These are phyloP conservation scores for Fistulinella cinereoalba DNA, from an alignment of 1,284 basidiomycete genomes.

Conservation along the genomic window DNA sequence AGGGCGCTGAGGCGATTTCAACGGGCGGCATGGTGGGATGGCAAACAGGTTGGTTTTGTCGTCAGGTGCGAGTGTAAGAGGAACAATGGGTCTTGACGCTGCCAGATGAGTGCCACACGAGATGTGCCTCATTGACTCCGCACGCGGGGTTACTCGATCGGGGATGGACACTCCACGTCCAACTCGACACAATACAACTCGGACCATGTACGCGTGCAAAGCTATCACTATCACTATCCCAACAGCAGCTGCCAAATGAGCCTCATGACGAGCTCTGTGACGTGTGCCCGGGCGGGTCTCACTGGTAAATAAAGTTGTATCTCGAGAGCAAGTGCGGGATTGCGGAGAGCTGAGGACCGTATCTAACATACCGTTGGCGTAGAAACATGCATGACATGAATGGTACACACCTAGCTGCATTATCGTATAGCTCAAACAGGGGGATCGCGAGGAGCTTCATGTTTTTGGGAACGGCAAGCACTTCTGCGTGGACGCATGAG, in stretches of 20 bases:
- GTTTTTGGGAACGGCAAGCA: constrained; percentile 94
- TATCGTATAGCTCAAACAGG: constrained; percentile 96
- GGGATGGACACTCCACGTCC: neutral
- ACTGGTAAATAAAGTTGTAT: constrained; percentile 77
- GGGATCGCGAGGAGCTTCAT: constrained; percentile 98
- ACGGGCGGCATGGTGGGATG: constrained; percentile 16
- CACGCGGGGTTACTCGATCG: constrained; percentile 18
- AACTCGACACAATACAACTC: constrained; percentile 16
- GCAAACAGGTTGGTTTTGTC: constrained; percentile 1
- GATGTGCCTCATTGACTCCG: constrained; percentile 21
- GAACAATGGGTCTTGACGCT: constrained; percentile 2
- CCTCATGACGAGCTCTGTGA: no score
- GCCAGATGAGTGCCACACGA: neutral
- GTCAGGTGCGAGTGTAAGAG: neutral
- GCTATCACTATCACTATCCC: constrained; percentile 7
- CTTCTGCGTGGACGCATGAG: constrained; percentile 54
- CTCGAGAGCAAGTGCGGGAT: constrained; percentile 92
- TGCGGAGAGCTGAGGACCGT: constrained; percentile 83
- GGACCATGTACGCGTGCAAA: constrained; percentile 4
- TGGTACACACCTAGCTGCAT: constrained; percentile 74
- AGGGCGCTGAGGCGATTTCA: constrained; percentile 11
- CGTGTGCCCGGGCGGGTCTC: no score
- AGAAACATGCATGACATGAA: neutral
- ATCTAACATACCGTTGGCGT: constrained; percentile 12
- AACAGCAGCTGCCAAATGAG: no score